Evolutionary conservation across 1,139 yeast species (phyloP).

Genomic region (Yamadazyma kanchanaburiensis): DNA sequence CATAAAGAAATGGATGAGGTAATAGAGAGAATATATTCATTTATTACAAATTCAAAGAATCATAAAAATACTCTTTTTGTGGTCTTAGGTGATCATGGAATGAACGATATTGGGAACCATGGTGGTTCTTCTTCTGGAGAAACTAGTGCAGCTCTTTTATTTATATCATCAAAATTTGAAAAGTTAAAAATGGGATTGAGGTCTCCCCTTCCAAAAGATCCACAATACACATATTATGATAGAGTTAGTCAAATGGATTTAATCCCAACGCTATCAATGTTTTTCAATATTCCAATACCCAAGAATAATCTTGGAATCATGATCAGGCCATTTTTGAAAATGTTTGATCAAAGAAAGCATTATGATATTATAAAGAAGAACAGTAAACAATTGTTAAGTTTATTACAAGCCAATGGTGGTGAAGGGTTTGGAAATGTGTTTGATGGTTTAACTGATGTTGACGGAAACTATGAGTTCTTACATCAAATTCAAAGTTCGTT

Average conservation of each 20-base stretch:
- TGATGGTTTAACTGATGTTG: conserved; percentile 13
- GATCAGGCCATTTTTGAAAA: conserved; percentile 50
- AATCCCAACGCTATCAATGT: conserved; percentile 77
- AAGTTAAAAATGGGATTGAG: conserved; percentile 14
- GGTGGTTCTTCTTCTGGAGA: conserved; percentile 95
- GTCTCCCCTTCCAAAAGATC: conserved; percentile 37
- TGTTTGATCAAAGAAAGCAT: conserved; percentile 46
- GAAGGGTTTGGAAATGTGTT: not conserved
- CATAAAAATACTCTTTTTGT: conserved; percentile 61
- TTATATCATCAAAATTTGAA: conserved; percentile 61
- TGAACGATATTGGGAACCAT: conserved; percentile 92
- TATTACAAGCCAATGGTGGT: conserved; percentile 15
- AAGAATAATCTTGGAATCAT: conserved; percentile 79
- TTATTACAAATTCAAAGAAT: conserved; percentile 17
- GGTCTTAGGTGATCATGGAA: conserved; percentile 92
- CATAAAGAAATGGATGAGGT: conserved; percentile 83
- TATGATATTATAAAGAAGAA: conserved; percentile 49
- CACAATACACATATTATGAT: conserved; percentile 49
- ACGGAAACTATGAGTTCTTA: conserved; percentile 39
- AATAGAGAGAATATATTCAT: conserved; percentile 49
- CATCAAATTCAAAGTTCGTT: conserved; percentile 49
- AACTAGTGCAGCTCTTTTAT: conserved; percentile 77
- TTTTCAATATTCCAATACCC: conserved; percentile 82
- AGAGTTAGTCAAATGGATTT: conserved; percentile 76
- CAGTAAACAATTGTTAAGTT: conserved; percentile 53